Base-by-base conservation (phyloP, 441 rosid genomes). In the Pelargonium myrrhifolium region DNA sequence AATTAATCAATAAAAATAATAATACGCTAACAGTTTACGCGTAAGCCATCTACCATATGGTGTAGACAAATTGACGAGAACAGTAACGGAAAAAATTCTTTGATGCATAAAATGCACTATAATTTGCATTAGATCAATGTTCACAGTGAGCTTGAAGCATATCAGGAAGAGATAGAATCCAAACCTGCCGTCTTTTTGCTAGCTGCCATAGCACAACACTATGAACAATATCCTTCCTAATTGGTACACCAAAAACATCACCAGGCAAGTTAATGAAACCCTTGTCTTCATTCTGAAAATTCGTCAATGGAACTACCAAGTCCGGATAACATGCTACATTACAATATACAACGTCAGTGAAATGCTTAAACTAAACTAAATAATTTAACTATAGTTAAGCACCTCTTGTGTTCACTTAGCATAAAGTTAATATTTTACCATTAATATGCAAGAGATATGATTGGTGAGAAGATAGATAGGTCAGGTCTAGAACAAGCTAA, bases 161-260 rank as follows among this genome's bases (percentile, higher is more conserved):
- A 28, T 64, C 66, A 35, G 55, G 69, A 67, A 18, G 24, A 24
- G 37, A 64, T n/a, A 61, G 58, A 53, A 73, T 72, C 37, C 8
- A 66, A 64, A 91, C 94, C 93, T 91, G 96, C 71, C 89, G 96
- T 63, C 92, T 81, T 78, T 94, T 94, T 6, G 97, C 92, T 74
- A 89, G 99, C 81, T 91, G 97, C 96, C 96, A 93, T 76, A 77
- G 75, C 58, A 89, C 96, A 35, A 94, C 97, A 69, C 89, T 81
- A 71, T 89, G 99, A 72, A 94, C 71, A 55, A 94, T 87, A 80
- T 94, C 96, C 81, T 94, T 91, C 75, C 96, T 82, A 39, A 91
- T 81, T n/a, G 97, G 91, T 64, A 88, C 90, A 81, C 89, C 90
- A 79, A 91, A 88, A 73, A 89, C 89, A 77, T 92, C 99, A 62